Evolutionary conservation across 768 basidiomycete species (phyloP), one percentile per base, ranked within the genome.

Genomic region (Suillus decipiens): DNA sequence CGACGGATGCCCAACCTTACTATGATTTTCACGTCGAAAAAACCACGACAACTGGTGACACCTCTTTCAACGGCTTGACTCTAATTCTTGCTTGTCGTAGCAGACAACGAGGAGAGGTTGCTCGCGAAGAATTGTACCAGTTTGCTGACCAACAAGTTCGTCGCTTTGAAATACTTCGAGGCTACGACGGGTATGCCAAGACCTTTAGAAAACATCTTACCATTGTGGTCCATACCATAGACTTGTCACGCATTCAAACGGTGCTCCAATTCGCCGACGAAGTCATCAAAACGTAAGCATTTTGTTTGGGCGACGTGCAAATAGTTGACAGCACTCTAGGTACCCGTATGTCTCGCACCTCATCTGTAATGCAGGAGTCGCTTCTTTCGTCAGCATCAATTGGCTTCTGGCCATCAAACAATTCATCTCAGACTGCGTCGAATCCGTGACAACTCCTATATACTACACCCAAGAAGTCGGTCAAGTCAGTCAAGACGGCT

Each of bases 61-160:
- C 68, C 14, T 73, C 75, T 9, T 85, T 80, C 67, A 78, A 81
- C 19, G 87, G 87, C 7, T 69, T 93, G 54, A 93, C 89, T 0
- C 77, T 95, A 31, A 85, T 95, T 65, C 81, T 95, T 82, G 93
- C 92, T 0, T 95, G 93, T 72, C 82, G 93, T 60, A 91, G 80
- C 66, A 77, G 74, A 43, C 80, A 83, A 64, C 82, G 87, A 5
- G 93, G 89, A 2, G 83, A 87, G 64, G 80, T 69, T 15, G 91
- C 93, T 14, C 81, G 83, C 39, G 70, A 72, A n/a, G 78, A 84
- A 58, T 78, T 94, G 5, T 77, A 83, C 37, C 60, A 67, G 2
- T 76, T 82, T 47, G 75, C 92, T 37, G 89, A 93, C 68, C 68
- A 75, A 2, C 81, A 87, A 54, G 79, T 91, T 31, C 72, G 69